Base-by-base conservation (phyloP, 495 filamentous ascomycete genomes). In the Thermothielavioides terrestris region DNA sequence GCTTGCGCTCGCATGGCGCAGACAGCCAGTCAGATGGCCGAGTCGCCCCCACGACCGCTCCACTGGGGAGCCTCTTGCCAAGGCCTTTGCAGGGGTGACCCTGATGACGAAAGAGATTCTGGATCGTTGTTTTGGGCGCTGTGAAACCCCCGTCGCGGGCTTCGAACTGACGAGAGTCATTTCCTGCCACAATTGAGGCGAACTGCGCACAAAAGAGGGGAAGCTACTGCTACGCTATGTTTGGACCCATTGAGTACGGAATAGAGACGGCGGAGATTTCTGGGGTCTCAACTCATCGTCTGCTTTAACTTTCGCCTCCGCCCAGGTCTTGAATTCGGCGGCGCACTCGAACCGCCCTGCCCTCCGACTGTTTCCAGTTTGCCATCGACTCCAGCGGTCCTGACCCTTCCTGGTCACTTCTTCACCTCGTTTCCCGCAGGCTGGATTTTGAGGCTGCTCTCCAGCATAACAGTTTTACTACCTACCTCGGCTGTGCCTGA, bases 41-140 rank as follows among this genome's bases (percentile, higher is more conserved):
- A 11, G 21, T 1, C 11, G 31, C 43, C 53, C 49, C 53, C 53
- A 56, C 53, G 27, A 18, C 17, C n/a, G 14, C 23, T 30, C 49
- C 42, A 37, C 43, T 18, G n/a, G n/a, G n/a, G 23, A 10, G 23
- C 27, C 15, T 42, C n/a, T 9, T 36, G 51, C 45, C 51, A 54
- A 54, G 37, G 14, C 18, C 4, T 1, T 17, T n/a, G 18, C 44
- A 43, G 23, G 41, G 47, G 17, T 22, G 14, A n/a, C 42, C 35
- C 11, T 3, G 38, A 55, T 55, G 47, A 55, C 47, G 53, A 50
- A 36, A 55, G 30, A 23, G 25, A 12, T 36, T n/a, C 41, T 27
- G 21, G 40, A 49, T 21, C 37, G 28, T 22, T 21, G 36, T 44
- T 42, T 42, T 39, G 15, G 11, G 17, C 3, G 11, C 12, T 46